A percentile compares a stretch with the other conserved stretches of the same genome.
Evolutionary conservation across 2,329 filamentous ascomycete genomes (phyloP).

Genomic region (Penicillium olsonii): DNA sequence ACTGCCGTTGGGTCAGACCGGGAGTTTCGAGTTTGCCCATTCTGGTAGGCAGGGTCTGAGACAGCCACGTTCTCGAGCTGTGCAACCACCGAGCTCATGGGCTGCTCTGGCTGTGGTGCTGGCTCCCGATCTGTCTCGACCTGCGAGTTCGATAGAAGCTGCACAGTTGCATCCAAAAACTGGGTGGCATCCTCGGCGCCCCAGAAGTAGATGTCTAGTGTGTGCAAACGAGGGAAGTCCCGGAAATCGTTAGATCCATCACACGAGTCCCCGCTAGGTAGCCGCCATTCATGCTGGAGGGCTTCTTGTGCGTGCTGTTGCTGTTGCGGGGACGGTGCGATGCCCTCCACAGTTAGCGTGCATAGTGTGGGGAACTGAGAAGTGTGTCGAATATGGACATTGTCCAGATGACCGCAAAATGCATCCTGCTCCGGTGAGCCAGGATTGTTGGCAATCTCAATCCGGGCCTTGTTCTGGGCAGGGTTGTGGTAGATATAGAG

Average conservation of each 20-base stretch:
- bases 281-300: slow-evolving; percentile 55
- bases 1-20: slow-evolving; percentile 29
- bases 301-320: slow-evolving; percentile 27
- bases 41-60: slow-evolving; percentile 51
- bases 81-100: slow-evolving; percentile 63
- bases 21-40: slow-evolving; percentile 45
- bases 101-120: slow-evolving; percentile 34
- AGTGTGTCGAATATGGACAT: slow-evolving; percentile 56
- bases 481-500: slow-evolving; percentile 64
- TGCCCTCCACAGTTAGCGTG: slow-evolving; percentile 56
- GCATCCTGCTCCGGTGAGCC: slow-evolving; percentile 66
- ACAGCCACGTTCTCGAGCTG: slow-evolving; percentile 64
- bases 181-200: slow-evolving; percentile 58
- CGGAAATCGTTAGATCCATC: slow-evolving; percentile 55
- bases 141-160: slow-evolving; percentile 39
- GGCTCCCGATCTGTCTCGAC: slow-evolving; percentile 53
- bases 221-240: slow-evolving; percentile 57
- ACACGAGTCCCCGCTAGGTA: slow-evolving; percentile 55
- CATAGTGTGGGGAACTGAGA: slow-evolving; percentile 62
- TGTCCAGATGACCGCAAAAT: slow-evolving; percentile 59
- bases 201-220: slow-evolving; percentile 66
- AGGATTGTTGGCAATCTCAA: slow-evolving; percentile 66
- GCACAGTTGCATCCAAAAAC: slow-evolving; percentile 51
- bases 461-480: slow-evolving; percentile 53
- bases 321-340: slow-evolving; percentile 27